Conservation (phyloP, 2,329 filamentous ascomycete species). For the Apiospora aurea region DNA sequence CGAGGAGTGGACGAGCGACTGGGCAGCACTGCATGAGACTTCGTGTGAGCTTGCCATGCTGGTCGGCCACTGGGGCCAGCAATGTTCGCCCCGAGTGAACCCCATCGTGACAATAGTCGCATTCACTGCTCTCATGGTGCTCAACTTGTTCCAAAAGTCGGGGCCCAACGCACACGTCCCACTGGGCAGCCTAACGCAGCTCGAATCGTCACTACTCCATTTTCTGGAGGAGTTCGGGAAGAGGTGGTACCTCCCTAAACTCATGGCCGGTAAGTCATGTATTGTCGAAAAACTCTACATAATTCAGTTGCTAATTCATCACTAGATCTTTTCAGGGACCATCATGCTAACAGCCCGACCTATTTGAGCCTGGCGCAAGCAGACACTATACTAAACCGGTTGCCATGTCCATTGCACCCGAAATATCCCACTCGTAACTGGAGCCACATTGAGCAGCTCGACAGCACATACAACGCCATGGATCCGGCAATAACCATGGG, state of each 20-base stretch:
- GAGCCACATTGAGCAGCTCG: neutral
- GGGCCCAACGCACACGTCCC: neutral
- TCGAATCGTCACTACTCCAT: neutral
- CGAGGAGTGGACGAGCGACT: slow-evolving; percentile 36
- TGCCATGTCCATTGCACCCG: slow-evolving; percentile 5
- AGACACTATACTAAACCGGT: neutral
- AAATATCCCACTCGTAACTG: neutral
- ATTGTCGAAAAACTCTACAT: neutral
- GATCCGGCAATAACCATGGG: neutral
- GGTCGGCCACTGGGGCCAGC: slow-evolving; percentile 39
- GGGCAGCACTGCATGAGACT: slow-evolving; percentile 41
- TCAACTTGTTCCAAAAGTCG: neutral
- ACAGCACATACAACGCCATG: neutral
- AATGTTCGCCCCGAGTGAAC: neutral
- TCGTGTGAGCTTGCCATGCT: slow-evolving; percentile 42
- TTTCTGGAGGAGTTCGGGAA: slow-evolving; percentile 5
- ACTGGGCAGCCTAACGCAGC: neutral
- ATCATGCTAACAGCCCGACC: neutral
- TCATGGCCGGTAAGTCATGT: neutral
- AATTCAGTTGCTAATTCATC: neutral
- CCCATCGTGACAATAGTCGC: neutral
- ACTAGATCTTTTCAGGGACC: neutral
- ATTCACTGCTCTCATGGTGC: neutral
- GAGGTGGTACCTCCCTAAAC: slow-evolving; percentile 8
- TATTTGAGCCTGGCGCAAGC: neutral